These are phyloP conservation scores for Pyrus betulifolia DNA, from an alignment of 306 rosid genomes.

Conservation along the genomic window DNA sequence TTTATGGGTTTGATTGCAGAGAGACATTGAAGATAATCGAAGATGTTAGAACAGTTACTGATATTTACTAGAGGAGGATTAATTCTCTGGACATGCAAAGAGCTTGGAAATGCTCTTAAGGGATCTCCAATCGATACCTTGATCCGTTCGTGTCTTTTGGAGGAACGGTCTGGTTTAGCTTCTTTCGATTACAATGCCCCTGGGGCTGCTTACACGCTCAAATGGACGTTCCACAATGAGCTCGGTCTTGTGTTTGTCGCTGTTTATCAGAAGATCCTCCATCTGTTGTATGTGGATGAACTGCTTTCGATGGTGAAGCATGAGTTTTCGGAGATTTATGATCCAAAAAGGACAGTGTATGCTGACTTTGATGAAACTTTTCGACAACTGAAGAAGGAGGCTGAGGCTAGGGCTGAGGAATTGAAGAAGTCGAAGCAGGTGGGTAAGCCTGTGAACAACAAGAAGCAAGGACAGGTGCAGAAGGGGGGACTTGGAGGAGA, in stretches of 20 bases:
- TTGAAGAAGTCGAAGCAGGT: slow-evolving; percentile 62
- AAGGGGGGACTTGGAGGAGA: slow-evolving; percentile 54
- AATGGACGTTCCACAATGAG: slow-evolving; percentile 91
- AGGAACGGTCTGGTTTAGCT: slow-evolving; percentile 84
- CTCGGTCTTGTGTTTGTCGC: slow-evolving; percentile 90
- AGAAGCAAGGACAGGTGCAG: slow-evolving; percentile 58
- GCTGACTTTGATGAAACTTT: slow-evolving; percentile 76
- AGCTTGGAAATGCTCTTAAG: slow-evolving; percentile 72
- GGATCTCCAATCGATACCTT: slow-evolving; percentile 90
- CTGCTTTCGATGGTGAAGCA: slow-evolving; percentile 71
- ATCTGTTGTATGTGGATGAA: slow-evolving; percentile 78
- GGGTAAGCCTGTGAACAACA: slow-evolving; percentile 44
- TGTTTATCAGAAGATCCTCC: slow-evolving; percentile 79
- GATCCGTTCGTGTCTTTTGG: slow-evolving; percentile 88
- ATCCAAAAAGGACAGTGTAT: slow-evolving; percentile 47
- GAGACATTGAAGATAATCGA: slow-evolving; percentile 6
- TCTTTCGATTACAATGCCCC: slow-evolving; percentile 73
- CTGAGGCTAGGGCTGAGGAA: slow-evolving; percentile 82
- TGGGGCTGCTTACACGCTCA: slow-evolving; percentile 82
- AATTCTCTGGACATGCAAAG: slow-evolving; percentile 88
- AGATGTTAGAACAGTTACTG: slow-evolving; percentile 83
- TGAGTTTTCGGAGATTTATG: slow-evolving; percentile 59
- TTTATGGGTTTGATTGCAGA: slow-evolving; percentile 27
- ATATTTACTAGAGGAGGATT: slow-evolving; percentile 91
- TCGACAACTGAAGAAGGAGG: slow-evolving; percentile 73